Evolutionary conservation across 805 yeast species (phyloP), one percentile per base, ranked within the genome.

Genomic region (Starmerella geochares): DNA sequence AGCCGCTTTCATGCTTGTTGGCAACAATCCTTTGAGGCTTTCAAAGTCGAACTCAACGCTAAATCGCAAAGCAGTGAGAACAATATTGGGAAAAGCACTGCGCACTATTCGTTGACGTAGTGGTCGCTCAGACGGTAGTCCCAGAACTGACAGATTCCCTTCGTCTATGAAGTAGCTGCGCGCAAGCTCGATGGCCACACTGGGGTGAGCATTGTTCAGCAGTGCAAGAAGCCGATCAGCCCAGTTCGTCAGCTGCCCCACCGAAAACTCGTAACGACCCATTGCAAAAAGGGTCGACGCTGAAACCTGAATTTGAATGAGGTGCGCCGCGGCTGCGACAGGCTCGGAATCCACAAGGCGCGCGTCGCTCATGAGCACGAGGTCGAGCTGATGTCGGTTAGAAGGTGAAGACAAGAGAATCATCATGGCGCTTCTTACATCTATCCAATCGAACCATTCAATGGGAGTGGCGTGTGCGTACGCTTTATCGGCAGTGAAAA

Each of bases 291-390:
- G 42, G 20, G 74, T 70, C 1, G 74, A 71, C 52, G 69, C 76
- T 52, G 66, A 69, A 0, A 68, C 61, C 48, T 58, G 63, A 32
- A 73, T 60, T 3, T 76, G 60, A 31, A 67, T 10, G 25, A 42
- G 13, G 13, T 31, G 17, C 1, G 29, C 10, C 4, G 49, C 19
- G 39, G 56, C 17, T 36, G 83, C 13, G 83, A 90, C 1, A 71
- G 95, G 44, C 72, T 85, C 54, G 68, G 96, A 46, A 80, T 87
- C 37, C 96, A 92, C 62, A 78, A 86, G 24, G 73, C 88, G 49
- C 6, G 50, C 35, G 14, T 47, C 50, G 7, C 68, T 48, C 73
- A 70, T 24, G 76, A 54, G 16, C 77, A 57, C 3, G 73, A 54
- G 20, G 77, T 55, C 40, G 1, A 42, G 37, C n/a, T 73, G 66